Conservation (phyloP, 306 rosid genomes). For the Rosa multiflora region DNA sequence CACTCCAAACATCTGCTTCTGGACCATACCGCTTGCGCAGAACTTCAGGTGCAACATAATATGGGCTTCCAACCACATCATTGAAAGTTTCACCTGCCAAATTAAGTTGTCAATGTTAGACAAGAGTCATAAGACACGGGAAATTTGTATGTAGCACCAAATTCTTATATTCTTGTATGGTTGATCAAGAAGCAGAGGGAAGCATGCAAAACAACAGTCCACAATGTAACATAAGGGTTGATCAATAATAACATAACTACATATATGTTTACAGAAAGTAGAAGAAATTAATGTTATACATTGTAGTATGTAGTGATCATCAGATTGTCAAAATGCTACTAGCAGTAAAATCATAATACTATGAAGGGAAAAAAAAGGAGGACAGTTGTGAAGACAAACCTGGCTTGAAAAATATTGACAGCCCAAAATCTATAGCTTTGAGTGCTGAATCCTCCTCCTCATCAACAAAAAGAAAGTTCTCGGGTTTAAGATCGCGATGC, state of each 20-base stretch:
- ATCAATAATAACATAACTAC: not conserved
- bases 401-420: conserved; percentile 89
- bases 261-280: not conserved
- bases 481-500: conserved; percentile 98
- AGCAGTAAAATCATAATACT: not conserved
- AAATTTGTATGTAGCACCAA: not conserved
- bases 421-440: conserved; percentile 89
- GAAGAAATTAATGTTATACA: not conserved
- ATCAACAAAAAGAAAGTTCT: conserved; percentile 82
- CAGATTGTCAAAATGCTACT: not conserved
- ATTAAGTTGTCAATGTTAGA: conserved; percentile 25
- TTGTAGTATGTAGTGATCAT: not conserved
- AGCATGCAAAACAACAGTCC: not conserved
- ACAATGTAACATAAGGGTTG: not conserved
- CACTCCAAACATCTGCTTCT: conserved; percentile 95
- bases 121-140: not conserved
- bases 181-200: not conserved
- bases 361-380: not conserved
- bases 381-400: conserved; percentile 39
- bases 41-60: conserved; percentile 91
- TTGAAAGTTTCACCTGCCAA: conserved; percentile 63
- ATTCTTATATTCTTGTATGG: too few species aligned
- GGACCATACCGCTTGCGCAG: conserved; percentile 67
- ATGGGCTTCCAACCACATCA: conserved; percentile 95
- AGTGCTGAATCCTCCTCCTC: conserved; percentile 73